phyloP scores from a whole-genome alignment of 306 rosid genomes.

The Begonia peltatifolia region DNA sequence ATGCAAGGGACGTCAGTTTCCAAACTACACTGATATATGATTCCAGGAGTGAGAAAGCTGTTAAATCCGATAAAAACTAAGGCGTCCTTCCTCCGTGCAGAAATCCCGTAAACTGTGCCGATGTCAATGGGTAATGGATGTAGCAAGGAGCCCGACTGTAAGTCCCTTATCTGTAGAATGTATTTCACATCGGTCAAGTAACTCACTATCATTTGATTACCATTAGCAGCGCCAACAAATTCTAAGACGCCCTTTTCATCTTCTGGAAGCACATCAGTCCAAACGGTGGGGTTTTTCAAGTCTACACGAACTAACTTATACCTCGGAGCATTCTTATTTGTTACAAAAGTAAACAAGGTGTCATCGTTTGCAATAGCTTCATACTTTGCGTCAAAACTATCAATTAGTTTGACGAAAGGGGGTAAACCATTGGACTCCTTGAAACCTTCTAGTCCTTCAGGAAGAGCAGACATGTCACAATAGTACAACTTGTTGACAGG shows the following conservation, averaged over 20 bases:
- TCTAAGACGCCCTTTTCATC: conserved; percentile 69
- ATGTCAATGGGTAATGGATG: conserved; percentile 79
- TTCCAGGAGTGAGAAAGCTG: conserved; percentile 76
- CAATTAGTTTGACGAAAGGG: conserved; percentile 63
- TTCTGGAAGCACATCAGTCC: conserved; percentile 68
- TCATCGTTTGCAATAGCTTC: conserved; percentile 64
- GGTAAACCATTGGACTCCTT: conserved; percentile 44
- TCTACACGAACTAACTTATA: conserved; percentile 73
- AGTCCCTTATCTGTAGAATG: conserved; percentile 73
- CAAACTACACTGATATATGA: conserved; percentile 72
- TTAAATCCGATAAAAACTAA: conserved; percentile 55
- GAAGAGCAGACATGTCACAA: conserved; percentile 57
- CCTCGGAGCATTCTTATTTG: conserved; percentile 89
- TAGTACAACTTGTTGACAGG: conserved; percentile 87
- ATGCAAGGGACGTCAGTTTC: conserved; percentile 37
- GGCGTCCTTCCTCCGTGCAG: conserved; percentile 62
- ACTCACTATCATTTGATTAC: conserved; percentile 58
- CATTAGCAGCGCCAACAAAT: conserved; percentile 68
- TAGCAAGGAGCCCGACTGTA: conserved; percentile 65
- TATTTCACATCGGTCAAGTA: conserved; percentile 88
- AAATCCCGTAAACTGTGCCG: conserved; percentile 61
- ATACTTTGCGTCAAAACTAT: conserved; percentile 60
- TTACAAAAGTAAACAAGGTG: conserved; percentile 55
- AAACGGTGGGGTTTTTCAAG: conserved; percentile 56
- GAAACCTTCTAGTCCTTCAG: conserved; percentile 55